Percentiles rank a stretch among this genome's conserved stretches.
These are phyloP conservation scores for Monosporascus sp. DNA, from an alignment of 2,329 filamentous ascomycete genomes.

Conservation along the genomic window DNA sequence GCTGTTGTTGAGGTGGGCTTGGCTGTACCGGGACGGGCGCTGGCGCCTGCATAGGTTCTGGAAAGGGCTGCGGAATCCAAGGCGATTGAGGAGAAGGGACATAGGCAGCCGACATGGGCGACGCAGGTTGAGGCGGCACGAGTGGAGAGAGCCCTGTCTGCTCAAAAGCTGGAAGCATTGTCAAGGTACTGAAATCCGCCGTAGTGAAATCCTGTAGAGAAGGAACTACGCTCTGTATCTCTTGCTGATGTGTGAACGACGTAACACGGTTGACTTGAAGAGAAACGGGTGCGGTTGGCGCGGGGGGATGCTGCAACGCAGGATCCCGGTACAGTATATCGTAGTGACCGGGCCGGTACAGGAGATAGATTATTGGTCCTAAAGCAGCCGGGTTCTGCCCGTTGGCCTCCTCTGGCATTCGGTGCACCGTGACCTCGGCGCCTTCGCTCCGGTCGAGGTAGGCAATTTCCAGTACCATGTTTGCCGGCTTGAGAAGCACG, in stretches of 20 bases:
- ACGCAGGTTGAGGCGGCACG: conserved; percentile 27
- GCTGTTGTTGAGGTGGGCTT: conserved; percentile 21
- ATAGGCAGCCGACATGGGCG: conserved; percentile 26
- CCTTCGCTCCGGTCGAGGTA: conserved; percentile 87
- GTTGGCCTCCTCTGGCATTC: conserved; percentile 53
- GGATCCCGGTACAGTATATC: conserved; percentile 73
- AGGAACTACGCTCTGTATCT: conserved; percentile 35
- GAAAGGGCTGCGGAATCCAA: conserved; percentile 32
- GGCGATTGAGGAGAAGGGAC: conserved; percentile 30
- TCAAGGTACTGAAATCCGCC: conserved; percentile 37
- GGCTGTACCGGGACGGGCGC: conserved; percentile 28
- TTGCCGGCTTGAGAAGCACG: conserved; percentile 71
- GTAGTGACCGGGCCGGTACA: conserved; percentile 78
- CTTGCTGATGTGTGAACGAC: conserved; percentile 40
- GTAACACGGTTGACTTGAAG: conserved; percentile 51
- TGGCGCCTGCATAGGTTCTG: conserved; percentile 21
- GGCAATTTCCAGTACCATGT: conserved; percentile 77
- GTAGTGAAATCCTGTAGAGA: conserved; percentile 37
- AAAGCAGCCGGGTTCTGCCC: conserved; percentile 37
- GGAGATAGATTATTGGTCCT: conserved; percentile 50
- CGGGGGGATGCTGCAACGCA: conserved; percentile 19
- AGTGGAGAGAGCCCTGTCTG: conserved; percentile 28
- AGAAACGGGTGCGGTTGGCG: conserved; percentile 23
- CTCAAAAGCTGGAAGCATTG: conserved; percentile 43
- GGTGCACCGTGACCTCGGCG: conserved; percentile 66